These are phyloP conservation scores for Tephrocybe sp. DNA, from an alignment of 768 basidiomycete species.

Conservation along the genomic window DNA sequence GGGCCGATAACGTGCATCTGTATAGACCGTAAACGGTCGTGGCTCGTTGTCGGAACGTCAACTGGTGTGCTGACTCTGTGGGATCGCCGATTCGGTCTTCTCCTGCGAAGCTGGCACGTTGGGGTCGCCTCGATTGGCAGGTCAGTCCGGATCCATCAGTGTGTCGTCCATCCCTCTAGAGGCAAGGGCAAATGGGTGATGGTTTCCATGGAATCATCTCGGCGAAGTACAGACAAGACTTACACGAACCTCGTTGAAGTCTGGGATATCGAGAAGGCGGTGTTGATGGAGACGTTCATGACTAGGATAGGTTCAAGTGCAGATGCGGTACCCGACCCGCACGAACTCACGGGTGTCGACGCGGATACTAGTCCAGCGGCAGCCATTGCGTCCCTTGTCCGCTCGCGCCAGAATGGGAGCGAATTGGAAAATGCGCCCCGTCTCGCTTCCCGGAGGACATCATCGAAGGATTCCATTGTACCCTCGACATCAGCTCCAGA, in stretches of 20 bases:
- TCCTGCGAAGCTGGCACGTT: constrained; percentile 85
- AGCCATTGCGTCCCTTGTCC: constrained; percentile 81
- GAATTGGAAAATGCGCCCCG: constrained; percentile 25
- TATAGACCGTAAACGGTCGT: constrained; percentile 78
- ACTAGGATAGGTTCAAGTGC: constrained; percentile 47
- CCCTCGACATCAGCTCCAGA: constrained; percentile 56
- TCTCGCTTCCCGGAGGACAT: constrained; percentile 29
- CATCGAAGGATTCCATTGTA: constrained; percentile 26
- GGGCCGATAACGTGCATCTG: constrained; percentile 87
- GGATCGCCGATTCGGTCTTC: constrained; percentile 92
- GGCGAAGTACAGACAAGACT: constrained; percentile 36
- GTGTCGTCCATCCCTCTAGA: constrained; percentile 79
- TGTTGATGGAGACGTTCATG: constrained; percentile 77
- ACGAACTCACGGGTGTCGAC: constrained; percentile 47
- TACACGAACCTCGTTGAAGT: constrained; percentile 70
- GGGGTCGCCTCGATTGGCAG: constrained; percentile 51
- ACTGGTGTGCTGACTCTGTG: constrained; percentile 85
- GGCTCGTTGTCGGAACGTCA: constrained; percentile 88
- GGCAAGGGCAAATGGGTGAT: constrained; percentile 90
- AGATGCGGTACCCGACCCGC: constrained; percentile 52
- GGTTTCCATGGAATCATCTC: constrained; percentile 66
- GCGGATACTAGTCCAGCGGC: constrained; percentile 64
- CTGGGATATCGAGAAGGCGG: constrained; percentile 87
- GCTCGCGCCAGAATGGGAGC: constrained; percentile 47
- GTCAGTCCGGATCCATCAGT: constrained; percentile 65